Base-by-base conservation (phyloP, 331 rosid genomes). In the Quercus tomentella region DNA sequence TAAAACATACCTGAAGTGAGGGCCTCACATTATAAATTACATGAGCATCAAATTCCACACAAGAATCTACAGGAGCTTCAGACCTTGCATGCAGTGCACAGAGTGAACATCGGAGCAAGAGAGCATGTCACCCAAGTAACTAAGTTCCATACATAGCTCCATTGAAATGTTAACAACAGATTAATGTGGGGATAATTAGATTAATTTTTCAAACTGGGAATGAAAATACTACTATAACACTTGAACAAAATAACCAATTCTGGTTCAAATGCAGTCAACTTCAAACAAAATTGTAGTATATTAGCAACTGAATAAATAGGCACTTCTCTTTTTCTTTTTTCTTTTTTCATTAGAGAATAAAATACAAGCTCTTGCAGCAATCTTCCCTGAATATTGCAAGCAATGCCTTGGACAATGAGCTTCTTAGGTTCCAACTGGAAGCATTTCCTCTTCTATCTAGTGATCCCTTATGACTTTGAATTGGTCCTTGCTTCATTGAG, bases 401-500 rank as follows among this genome's bases (percentile, higher is more conserved):
- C 81, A 75, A 62, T 73, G 74, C 75, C 81, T 80, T 77, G 65
- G 57, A 80, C n/a, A 45, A 70, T 67, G 78, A 69, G 74, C 74
- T 16, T 43, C 84, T 72, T 1, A 45, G 74, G 69, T 77, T 65
- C 76, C 86, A 72, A 66, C 60, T 21, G 74, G 74, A 57, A 57
- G 80, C 80, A 76, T 51, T 16, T 7, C 74, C 69, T 76, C 86
- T 77, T 79, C 79, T 70, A 58, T 66, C 77, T 78, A 58, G 75
- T 68, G 65, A 43, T n/a, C 78, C 79, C 84, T 76, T 70, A 54
- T 58, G 87, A 89, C 82, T 74, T 80, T 41, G 86, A 84, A 70
- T 76, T 85, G 75, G 9, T 71, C 68, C 91, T 88, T 72, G 92
- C 87, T 30, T 90, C 93, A 81, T 82, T 92, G 81, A 89, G 87